Base-by-base conservation (phyloP, 306 rosid genomes). In the Cicer bijugum region DNA sequence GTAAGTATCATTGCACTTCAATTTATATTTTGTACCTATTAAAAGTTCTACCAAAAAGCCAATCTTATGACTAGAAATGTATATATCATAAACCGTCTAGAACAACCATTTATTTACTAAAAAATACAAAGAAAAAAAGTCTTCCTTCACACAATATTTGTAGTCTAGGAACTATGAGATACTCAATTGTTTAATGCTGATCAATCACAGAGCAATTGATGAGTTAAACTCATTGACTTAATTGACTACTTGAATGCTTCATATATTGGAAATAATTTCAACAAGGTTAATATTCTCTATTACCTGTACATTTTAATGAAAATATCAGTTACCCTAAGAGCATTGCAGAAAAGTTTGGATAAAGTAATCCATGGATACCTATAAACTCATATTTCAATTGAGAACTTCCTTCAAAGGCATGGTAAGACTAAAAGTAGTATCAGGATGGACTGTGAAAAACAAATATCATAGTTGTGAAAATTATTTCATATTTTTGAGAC, bases 1-100 rank as follows among this genome's bases (percentile, higher is more conserved):
- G 98, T 92, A 85, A 86, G 95, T 85, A 55, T 50, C 65, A 20
- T 61, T 69, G 45, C 57, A 63, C 46, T 77, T 66, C 12, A 3
- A 7, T 76, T 62, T 46, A 53, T 63, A 44, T 19, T 19, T 61
- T 69, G 67, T 50, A 33, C 37, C 45, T 14, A 46, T 35, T 72
- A 55, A 23, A 67, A 55, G 51, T 43, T 76, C 15, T 35, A 57
- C 53, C 5, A 35, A n/a, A 78, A 40, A 61, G 77, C 17, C 15
- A 61, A 71, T 80, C 39, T 56, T 23, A 57, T 57, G 58, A 42
- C 17, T 39, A 19, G 55, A 73, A 38, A 53, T 40, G 37, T 55
- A 61, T 40, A 14, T 15, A 39, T 58, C 60, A 16, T 28, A 76
- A 38, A 17, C 40, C 5, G 45, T 39, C 8, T 8, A 59, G 39